These are phyloP conservation scores for Byssoonygena ceratinophila DNA, from an alignment of 2,329 filamentous ascomycete genomes.

Conservation along the genomic window DNA sequence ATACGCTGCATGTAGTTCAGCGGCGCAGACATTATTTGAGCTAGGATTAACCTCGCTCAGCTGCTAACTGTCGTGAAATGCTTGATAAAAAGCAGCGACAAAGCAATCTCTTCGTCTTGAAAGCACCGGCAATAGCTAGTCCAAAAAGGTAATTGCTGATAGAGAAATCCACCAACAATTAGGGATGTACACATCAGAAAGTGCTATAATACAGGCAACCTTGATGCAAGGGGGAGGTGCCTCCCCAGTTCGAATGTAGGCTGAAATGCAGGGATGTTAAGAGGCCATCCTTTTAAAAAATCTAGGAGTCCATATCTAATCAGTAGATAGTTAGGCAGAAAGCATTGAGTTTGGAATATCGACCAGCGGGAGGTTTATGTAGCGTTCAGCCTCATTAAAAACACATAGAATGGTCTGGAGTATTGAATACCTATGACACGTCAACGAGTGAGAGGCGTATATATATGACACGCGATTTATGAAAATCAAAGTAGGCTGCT, in stretches of 20 bases:
- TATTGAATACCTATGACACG: not conserved
- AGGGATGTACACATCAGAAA: too few relatives aligned
- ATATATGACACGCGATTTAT: not conserved
- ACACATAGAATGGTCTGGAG: not conserved
- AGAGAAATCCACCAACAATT: too few relatives aligned
- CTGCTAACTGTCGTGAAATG: too few relatives aligned
- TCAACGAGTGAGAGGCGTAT: not conserved
- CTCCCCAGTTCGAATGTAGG: not conserved
- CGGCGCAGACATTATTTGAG: too few relatives aligned
- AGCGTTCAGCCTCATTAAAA: constrained; percentile 2
- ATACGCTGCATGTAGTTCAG: too few relatives aligned
- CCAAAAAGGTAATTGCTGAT: too few relatives aligned
- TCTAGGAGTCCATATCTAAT: not conserved
- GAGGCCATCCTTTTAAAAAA: not conserved
- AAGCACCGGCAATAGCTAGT: too few relatives aligned
- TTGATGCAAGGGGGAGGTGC: not conserved
- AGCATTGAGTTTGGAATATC: not conserved
- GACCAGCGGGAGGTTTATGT: not conserved
- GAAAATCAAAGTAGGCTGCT: not conserved
- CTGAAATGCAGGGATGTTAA: not conserved
- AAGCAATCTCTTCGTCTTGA: too few relatives aligned
- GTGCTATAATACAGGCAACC: too few relatives aligned
- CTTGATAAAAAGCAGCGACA: too few relatives aligned
- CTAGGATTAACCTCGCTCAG: too few relatives aligned
- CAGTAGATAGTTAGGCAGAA: too few relatives aligned